Evolutionary conservation across 306 rosid species (phyloP).

Genomic region (Calophaca sinica): DNA sequence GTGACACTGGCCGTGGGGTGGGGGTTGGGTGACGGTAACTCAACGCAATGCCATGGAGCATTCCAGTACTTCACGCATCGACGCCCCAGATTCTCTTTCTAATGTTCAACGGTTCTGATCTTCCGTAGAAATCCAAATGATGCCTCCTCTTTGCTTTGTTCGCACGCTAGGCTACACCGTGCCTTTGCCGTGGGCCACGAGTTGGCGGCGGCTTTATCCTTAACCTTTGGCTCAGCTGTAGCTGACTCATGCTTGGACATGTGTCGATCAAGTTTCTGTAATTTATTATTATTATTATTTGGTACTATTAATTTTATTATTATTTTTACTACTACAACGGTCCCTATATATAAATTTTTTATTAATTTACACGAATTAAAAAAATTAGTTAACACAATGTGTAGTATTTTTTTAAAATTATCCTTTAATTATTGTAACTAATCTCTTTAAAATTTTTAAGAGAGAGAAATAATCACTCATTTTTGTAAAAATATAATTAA

Average conservation of each 20-base stretch:
- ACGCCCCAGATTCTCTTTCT: constrained; percentile 31
- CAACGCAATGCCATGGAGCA: constrained; percentile 29
- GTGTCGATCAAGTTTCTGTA: constrained; percentile 17
- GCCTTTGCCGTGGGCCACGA: constrained; percentile 29
- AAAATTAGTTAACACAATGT: no score
- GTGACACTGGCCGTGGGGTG: constrained; percentile 1
- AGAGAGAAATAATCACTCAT: no score
- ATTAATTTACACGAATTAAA: no score
- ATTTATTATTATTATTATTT: no score
- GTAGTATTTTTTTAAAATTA: no score
- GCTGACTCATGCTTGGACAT: not conserved
- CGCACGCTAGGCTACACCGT: constrained; percentile 53
- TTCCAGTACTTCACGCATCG: constrained; percentile 23
- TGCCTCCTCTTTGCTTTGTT: constrained; percentile 55
- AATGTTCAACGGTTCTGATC: constrained; percentile 43
- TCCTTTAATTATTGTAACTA: no score
- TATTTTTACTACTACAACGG: no score
- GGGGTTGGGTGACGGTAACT: constrained; percentile 52
- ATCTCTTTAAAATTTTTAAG: no score
- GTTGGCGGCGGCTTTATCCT: not conserved
- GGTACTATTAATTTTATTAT: no score
- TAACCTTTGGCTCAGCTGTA: not conserved
- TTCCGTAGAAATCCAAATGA: constrained; percentile 36
- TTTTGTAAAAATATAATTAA: no score
- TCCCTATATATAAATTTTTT: no score